Conservation (phyloP, 495 filamentous ascomycete genomes). For the Clavariopsis aquatica region DNA sequence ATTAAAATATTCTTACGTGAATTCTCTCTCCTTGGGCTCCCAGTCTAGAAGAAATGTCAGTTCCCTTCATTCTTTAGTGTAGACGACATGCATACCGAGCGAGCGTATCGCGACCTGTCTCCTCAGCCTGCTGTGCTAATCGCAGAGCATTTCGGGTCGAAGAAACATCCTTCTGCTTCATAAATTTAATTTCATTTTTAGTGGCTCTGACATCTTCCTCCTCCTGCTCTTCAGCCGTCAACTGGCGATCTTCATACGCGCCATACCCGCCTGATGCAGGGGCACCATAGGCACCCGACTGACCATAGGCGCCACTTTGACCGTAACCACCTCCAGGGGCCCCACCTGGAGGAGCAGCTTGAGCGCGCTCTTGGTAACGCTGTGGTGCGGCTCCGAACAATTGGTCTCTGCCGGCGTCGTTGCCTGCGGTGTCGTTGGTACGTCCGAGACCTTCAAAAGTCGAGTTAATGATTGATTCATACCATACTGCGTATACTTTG, state of each 20-base stretch:
- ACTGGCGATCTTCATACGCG: conserved; percentile 62
- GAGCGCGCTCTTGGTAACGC: conserved; percentile 16
- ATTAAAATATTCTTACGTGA: conserved; percentile 45
- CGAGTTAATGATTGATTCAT: neutral
- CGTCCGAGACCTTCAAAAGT: conserved; percentile 35
- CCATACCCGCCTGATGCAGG: conserved; percentile 51
- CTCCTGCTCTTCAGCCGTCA: conserved; percentile 57
- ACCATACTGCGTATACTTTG: neutral
- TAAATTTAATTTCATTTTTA: conserved; percentile 72
- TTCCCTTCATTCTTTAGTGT: neutral
- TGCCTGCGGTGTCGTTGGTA: conserved; percentile 41
- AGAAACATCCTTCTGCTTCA: conserved; percentile 73
- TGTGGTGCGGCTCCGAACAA: conserved; percentile 25
- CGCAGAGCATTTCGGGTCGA: conserved; percentile 69
- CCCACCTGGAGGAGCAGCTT: conserved; percentile 11
- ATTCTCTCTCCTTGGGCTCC: conserved; percentile 63
- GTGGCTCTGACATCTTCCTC: conserved; percentile 64
- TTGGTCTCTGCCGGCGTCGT: conserved; percentile 37
- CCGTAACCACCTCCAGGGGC: conserved; percentile 28
- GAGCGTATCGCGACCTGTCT: conserved; percentile 65
- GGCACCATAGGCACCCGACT: conserved; percentile 48
- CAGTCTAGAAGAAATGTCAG: neutral
- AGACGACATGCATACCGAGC: neutral
- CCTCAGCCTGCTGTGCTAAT: conserved; percentile 66
- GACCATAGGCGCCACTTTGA: conserved; percentile 21